These are phyloP conservation scores for Emergomyces orientalis DNA, from an alignment of 2,329 filamentous ascomycete genomes.

Conservation along the genomic window DNA sequence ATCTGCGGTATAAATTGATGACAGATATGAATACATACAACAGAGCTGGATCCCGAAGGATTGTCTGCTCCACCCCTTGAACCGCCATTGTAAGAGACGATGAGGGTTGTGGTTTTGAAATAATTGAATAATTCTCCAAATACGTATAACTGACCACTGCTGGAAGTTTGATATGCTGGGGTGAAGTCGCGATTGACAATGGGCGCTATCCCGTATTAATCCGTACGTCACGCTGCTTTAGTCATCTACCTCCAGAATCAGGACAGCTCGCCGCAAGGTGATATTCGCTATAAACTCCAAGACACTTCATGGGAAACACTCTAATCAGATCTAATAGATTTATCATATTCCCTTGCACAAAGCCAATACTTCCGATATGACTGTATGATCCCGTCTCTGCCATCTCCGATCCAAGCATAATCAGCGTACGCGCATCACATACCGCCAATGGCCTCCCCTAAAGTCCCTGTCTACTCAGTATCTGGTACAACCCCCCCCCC, in stretches of 20 bases:
- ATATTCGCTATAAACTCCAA: too few species aligned
- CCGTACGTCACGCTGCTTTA: constrained; percentile 1
- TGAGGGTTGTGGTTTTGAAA: neutral
- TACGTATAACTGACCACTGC: neutral
- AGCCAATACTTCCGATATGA: neutral
- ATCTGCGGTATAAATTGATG: neutral
- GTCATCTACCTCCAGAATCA: neutral
- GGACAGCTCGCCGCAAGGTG: constrained; percentile 6
- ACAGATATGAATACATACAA: constrained; percentile 56
- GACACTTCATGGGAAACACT: too few species aligned
- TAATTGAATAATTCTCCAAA: neutral
- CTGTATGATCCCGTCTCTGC: neutral
- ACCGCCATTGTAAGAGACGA: constrained; percentile 55
- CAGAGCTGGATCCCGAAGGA: constrained; percentile 94
- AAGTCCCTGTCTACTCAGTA: constrained; percentile 38
- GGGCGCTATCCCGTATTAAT: neutral
- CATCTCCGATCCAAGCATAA: neutral
- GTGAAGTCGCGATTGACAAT: neutral
- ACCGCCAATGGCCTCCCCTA: constrained; percentile 24
- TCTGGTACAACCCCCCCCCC: constrained; percentile 30
- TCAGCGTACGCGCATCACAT: neutral
- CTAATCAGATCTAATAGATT: neutral
- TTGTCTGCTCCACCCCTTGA: constrained; percentile 77
- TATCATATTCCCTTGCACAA: neutral
- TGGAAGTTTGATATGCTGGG: neutral